Base-by-base conservation (phyloP, 2,329 filamentous ascomycete genomes). In the Coniella lustricola region DNA sequence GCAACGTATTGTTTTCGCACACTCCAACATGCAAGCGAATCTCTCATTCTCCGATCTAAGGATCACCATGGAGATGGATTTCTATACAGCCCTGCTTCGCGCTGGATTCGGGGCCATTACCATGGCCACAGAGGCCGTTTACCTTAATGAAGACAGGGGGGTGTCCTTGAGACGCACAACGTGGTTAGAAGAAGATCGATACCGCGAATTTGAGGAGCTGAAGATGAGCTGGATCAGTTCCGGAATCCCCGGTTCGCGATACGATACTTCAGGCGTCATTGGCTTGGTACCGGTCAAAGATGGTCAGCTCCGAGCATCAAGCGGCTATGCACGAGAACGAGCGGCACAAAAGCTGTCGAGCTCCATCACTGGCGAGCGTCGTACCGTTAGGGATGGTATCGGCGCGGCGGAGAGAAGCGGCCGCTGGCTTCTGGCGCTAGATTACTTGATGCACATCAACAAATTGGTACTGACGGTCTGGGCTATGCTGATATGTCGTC, bases 41-140 rank as follows among this genome's bases (percentile, higher is more conserved):
- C 81, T 91, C 3, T 90, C 93, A 12, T 75, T 96, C 18, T 85
- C 86, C 1, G 84, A 85, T 34, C 80, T 96, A 33, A 81, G 84
- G 12, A 79, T 97, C 47, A 87, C 84, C 37, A 82, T 86, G 72
- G 82, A 89, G 48, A 94, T 97, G 73, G 93, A 98, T 63, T 96
- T 97, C 62, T 98, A 97, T 63, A 95, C 90, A 0, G 87, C 89
- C 0, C 72, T 97, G 4, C 74, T 97, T 3, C 84, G 90, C 51
- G 81, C 89, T 32, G 93, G 93, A 0, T 96, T 96, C 61, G 84
- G 83, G 10, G 83, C 91, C 12, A 81, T 97, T 52, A 95, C 89
- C 1, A 91, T 94, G 65, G 93, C 93, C 1, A 95, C 89, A 58
- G 90, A 97, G 65, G 91, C 91, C 3, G 93, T 97, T 0, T 97